Conservation (phyloP, 2,329 filamentous ascomycete genomes). For the Stromatinia cepivora region DNA sequence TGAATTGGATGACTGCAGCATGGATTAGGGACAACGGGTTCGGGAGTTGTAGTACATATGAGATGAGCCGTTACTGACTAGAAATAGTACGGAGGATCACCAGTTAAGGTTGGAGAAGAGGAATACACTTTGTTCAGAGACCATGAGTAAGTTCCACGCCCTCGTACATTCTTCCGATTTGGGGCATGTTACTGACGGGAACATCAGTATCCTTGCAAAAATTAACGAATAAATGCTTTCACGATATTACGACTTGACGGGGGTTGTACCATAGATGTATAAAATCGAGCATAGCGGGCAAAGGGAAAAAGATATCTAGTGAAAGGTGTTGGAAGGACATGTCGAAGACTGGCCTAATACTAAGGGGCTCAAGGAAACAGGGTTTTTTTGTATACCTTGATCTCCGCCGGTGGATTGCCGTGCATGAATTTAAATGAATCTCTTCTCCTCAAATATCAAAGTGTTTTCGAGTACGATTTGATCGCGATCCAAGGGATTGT, state of each 20-base stretch:
- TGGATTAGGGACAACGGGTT: not conserved
- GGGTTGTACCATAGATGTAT: constrained; percentile 37
- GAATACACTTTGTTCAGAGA: constrained; percentile 96
- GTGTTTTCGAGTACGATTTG: not conserved
- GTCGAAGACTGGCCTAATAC: constrained; percentile 17
- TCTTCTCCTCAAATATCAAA: constrained; percentile 27
- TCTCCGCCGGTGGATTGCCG: constrained; percentile 20
- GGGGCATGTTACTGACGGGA: constrained; percentile 16
- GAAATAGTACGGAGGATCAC: constrained; percentile 81
- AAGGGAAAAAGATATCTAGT: constrained; percentile 18
- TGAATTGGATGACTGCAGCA: constrained; percentile 7
- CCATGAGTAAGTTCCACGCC: constrained; percentile 75
- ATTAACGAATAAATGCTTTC: constrained; percentile 82
- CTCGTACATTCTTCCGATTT: not conserved
- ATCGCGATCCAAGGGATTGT: constrained; percentile 16
- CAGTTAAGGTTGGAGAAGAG: constrained; percentile 96
- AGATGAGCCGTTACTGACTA: constrained; percentile 34
- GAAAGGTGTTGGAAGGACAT: constrained; percentile 14
- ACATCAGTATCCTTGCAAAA: constrained; percentile 88
- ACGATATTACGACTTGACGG: constrained; percentile 7
- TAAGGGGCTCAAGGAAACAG: constrained; percentile 7
- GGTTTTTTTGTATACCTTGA: constrained; percentile 26
- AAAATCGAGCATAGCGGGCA: constrained; percentile 34
- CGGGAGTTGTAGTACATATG: not conserved
- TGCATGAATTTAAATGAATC: constrained; percentile 32